phyloP scores from a whole-genome alignment of 805 yeast species.

The Wickerhamiella nectarea region DNA sequence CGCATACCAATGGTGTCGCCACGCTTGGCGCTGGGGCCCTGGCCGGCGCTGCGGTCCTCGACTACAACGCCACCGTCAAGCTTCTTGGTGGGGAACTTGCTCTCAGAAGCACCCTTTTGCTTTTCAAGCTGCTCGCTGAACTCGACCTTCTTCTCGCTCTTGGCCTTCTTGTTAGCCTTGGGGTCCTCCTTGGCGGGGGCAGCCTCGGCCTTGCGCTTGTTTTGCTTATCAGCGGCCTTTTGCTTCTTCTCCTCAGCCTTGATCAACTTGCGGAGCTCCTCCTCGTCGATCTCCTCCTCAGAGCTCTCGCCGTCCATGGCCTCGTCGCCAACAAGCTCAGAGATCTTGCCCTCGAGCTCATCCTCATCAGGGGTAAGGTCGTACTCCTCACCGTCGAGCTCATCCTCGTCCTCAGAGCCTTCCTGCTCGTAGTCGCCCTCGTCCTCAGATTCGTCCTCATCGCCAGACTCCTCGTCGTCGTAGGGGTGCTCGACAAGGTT shows the following conservation, averaged over 20 bases:
- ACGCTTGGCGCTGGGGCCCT: constrained; percentile 75
- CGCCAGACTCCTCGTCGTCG: constrained; percentile 48
- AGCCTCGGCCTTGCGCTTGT: constrained; percentile 29
- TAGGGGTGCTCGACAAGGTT: constrained; percentile 94
- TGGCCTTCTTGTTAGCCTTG: constrained; percentile 27
- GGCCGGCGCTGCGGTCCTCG: constrained; percentile 85
- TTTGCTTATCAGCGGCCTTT: constrained; percentile 21
- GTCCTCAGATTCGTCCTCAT: constrained; percentile 35
- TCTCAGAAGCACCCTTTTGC: constrained; percentile 57
- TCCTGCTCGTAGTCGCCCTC: constrained; percentile 27
- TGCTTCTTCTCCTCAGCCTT: constrained; percentile 22
- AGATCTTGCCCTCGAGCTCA: constrained; percentile 21
- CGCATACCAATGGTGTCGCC: constrained; percentile 91
- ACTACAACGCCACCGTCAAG: constrained; percentile 85
- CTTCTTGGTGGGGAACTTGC: constrained; percentile 44
- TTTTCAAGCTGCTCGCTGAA: constrained; percentile 85
- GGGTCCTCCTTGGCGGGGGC: constrained; percentile 21
- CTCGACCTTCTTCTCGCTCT: constrained; percentile 65
- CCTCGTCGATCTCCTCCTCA: constrained; percentile 27
- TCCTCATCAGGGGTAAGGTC: constrained; percentile 29
- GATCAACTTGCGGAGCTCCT: constrained; percentile 10
- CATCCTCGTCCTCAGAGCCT: constrained; percentile 22
- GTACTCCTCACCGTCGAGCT: constrained; percentile 45
- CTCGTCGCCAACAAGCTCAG: constrained; percentile 39
- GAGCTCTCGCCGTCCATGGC: constrained; percentile 31